Evolutionary conservation across 2,329 filamentous ascomycete species (phyloP).

Genomic region (Daldinia eschscholtzii): DNA sequence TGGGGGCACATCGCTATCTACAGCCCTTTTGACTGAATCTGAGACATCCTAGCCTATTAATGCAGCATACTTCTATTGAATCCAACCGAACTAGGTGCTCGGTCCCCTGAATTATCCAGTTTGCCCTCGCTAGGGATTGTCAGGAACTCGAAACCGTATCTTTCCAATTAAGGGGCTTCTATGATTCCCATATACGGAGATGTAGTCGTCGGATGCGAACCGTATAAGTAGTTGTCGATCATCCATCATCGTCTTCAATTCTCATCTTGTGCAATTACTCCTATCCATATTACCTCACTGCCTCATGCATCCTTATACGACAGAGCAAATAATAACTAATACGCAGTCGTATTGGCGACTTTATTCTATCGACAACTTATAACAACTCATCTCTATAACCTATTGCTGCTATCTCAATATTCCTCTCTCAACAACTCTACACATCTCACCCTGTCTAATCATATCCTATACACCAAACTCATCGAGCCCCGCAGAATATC

Average conservation of each 20-base stretch:
- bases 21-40: not conserved
- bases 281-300: not conserved
- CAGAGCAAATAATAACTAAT: conserved; percentile 31
- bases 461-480: not conserved
- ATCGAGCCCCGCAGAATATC: not conserved
- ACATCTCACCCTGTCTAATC: not conserved
- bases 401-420: not conserved
- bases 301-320: conserved; percentile 20
- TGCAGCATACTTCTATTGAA: not conserved
- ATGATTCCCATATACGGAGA: no score
- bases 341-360: conserved; percentile 28
- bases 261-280: not conserved
- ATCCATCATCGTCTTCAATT: conserved; percentile 16
- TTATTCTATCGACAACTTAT: conserved; percentile 28
- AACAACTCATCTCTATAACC: conserved; percentile 8
- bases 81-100: not conserved
- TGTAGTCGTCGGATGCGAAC: not conserved
- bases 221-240: conserved; percentile 30
- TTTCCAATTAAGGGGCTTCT: not conserved
- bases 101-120: not conserved
- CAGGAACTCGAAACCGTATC: not conserved
- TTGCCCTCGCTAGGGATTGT: conserved; percentile 25
- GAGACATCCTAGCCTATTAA: conserved; percentile 6
- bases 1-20: not conserved
- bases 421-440: no score